These are phyloP conservation scores for Penicillium olsonii DNA, from an alignment of 2,329 filamentous ascomycete species.

Conservation along the genomic window DNA sequence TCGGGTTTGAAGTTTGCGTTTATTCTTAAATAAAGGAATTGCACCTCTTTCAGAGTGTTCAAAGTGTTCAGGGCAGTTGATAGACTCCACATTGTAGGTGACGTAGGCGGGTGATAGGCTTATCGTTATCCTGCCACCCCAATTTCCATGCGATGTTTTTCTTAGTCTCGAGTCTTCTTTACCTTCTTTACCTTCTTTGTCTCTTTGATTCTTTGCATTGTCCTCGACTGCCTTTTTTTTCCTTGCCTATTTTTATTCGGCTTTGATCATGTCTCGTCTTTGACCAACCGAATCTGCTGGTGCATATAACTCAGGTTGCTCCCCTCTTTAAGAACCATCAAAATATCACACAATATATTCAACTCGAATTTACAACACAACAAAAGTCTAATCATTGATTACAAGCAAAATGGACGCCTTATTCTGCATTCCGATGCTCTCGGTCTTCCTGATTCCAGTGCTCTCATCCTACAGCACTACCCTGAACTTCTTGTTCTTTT, in stretches of 20 bases:
- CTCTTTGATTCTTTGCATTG: neutral
- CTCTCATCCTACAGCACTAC: conserved; percentile 72
- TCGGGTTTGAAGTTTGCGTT: neutral
- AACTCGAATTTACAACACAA: neutral
- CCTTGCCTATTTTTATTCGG: neutral
- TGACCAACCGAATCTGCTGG: neutral
- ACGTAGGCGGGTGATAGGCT: conserved; percentile 17
- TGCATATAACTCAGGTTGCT: neutral
- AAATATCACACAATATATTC: neutral
- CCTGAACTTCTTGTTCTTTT: conserved; percentile 84
- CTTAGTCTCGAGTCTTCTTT: conserved; percentile 4
- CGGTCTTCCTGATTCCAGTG: conserved; percentile 30
- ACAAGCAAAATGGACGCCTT: conserved; percentile 55
- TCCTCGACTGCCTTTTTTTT: neutral
- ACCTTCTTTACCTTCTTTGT: neutral
- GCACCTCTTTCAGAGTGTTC: too few species aligned
- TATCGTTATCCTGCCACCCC: conserved; percentile 16
- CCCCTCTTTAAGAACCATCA: conserved; percentile 1
- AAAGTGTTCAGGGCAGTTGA: too few species aligned
- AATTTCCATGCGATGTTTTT: conserved; percentile 7
- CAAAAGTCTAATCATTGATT: neutral
- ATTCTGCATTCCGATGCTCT: conserved; percentile 33
- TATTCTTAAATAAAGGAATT: neutral
- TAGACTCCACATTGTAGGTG: conserved; percentile 10
- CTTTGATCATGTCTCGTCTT: neutral